Evolutionary conservation across 2,329 filamentous ascomycete genomes (phyloP).

Genomic region (Nakataea oryzae): DNA sequence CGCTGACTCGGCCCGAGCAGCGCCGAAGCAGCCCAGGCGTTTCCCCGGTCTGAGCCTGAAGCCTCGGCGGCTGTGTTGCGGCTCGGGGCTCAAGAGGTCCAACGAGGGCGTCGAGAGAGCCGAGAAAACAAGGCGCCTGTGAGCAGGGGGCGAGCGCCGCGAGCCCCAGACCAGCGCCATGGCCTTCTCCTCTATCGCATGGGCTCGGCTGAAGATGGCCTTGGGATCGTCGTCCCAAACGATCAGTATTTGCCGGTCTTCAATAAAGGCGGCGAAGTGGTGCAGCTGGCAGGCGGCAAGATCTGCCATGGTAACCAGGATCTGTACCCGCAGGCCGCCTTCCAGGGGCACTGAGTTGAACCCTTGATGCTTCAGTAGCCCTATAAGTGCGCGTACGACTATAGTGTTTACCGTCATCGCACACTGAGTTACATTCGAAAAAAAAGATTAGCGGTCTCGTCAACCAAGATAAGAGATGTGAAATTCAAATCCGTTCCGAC

Average conservation of each 20-base stretch:
- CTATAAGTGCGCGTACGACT: conserved; percentile 65
- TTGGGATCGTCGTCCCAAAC: conserved; percentile 75
- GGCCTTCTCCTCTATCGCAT: conserved; percentile 61
- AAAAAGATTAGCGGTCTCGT: not conserved
- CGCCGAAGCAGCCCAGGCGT: no score
- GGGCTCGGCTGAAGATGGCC: conserved; percentile 57
- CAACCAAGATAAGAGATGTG: not conserved
- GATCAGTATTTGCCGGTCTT: conserved; percentile 55
- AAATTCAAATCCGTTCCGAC: not conserved
- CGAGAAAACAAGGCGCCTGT: no score
- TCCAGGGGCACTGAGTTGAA: conserved; percentile 63
- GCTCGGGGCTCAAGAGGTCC: conserved; percentile 43
- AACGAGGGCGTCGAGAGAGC: conserved; percentile 71
- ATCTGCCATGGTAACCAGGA: conserved; percentile 60
- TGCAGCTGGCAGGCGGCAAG: conserved; percentile 60
- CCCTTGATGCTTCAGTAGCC: conserved; percentile 49
- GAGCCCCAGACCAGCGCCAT: conserved; percentile 64
- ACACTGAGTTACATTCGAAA: conserved; percentile 49
- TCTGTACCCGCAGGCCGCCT: conserved; percentile 64
- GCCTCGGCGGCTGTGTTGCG: no score
- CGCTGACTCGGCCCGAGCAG: no score
- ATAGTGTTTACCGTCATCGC: conserved; percentile 71
- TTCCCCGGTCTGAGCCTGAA: no score
- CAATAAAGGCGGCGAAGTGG: conserved; percentile 70
- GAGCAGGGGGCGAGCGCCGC: no score